Base-by-base conservation (phyloP, 176 grass and related monocot genomes). In the Chloris gayana region DNA sequence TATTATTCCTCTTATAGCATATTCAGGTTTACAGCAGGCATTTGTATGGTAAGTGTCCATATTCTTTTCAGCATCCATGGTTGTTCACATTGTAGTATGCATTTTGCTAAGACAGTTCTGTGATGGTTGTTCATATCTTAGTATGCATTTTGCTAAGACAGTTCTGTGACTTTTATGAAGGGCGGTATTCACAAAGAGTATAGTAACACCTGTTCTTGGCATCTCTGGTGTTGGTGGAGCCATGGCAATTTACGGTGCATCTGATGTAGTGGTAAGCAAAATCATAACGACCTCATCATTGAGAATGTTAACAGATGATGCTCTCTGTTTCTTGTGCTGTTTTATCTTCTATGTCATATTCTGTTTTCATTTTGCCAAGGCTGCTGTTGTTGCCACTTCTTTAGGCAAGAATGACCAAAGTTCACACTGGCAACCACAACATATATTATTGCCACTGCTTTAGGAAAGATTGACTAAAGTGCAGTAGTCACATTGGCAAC, bases 1-100 rank as follows among this genome's bases (percentile, higher is more conserved):
- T 77, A 83, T 84, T 50, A 93, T 98, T 59, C 92, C 96, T 78
- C 86, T 98, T 19, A 91, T 98, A 41, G 78, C 82, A 73, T 98
- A 98, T 88, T 98, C 96, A 65, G 96, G 96, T 69, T 73, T 98
- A 78, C 96, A 98, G 63, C 96, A 98, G 84, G 92, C 96, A 84
- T 98, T 98, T 83, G 88, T 98, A 32, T 95, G 96, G 96, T 99
- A 87, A 85, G 84, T 64, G 19, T 27, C 63, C 42, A 83, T 31
- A 41, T 10, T 30, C 3, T 33, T 46, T 75, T 79, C 37, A 58
- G 37, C 25, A 59, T 54, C 14, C 63, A 67, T 84, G 80, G 27
- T 51, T 51, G 4, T 80, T 87, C 42, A 25, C 68, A n/a, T n/a
- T n/a, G n/a, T n/a, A n/a, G n/a, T n/a, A n/a, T n/a, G n/a, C n/a